Conservation (phyloP, 1,284 basidiomycete genomes). For the Sporisorium sorghi region DNA sequence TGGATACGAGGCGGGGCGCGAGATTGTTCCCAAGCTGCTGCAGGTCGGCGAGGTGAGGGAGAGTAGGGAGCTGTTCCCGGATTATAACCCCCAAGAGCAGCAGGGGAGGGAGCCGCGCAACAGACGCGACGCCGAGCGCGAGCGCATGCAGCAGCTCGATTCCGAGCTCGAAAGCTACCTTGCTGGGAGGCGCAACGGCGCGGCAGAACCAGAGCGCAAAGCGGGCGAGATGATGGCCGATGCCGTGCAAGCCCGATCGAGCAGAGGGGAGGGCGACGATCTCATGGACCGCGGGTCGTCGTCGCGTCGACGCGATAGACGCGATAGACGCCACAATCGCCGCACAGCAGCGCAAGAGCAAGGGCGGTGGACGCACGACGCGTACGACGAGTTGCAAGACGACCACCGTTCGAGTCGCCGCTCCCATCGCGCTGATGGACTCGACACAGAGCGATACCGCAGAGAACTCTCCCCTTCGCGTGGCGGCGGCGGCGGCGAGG, state of each 20-base stretch:
- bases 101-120: neutral
- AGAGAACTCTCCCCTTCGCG: slow-evolving; percentile 47
- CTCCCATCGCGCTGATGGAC: slow-evolving; percentile 18
- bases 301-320: neutral
- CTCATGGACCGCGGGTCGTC: slow-evolving; percentile 27
- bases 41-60: slow-evolving; percentile 55
- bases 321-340: slow-evolving; percentile 9
- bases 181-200: slow-evolving; percentile 7
- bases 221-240: slow-evolving; percentile 47
- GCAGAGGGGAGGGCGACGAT: slow-evolving; percentile 18
- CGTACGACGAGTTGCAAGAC: slow-evolving; percentile 17
- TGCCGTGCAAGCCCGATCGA: slow-evolving; percentile 10
- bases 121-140: slow-evolving; percentile 1
- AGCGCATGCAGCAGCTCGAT: slow-evolving; percentile 44
- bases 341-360: neutral
- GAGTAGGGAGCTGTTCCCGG: slow-evolving; percentile 49
- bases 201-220: slow-evolving; percentile 27
- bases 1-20: slow-evolving; percentile 62
- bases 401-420: slow-evolving; percentile 6
- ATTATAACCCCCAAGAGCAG: slow-evolving; percentile 22
- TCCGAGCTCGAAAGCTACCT: slow-evolving; percentile 38
- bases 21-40: slow-evolving; percentile 64
- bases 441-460: slow-evolving; percentile 32
- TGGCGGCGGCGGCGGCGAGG: neutral
- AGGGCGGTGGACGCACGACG: slow-evolving; percentile 38